Evolutionary conservation across 2,329 filamentous ascomycete species (phyloP).

Genomic region (Ophidiomyces ophidiicola): DNA sequence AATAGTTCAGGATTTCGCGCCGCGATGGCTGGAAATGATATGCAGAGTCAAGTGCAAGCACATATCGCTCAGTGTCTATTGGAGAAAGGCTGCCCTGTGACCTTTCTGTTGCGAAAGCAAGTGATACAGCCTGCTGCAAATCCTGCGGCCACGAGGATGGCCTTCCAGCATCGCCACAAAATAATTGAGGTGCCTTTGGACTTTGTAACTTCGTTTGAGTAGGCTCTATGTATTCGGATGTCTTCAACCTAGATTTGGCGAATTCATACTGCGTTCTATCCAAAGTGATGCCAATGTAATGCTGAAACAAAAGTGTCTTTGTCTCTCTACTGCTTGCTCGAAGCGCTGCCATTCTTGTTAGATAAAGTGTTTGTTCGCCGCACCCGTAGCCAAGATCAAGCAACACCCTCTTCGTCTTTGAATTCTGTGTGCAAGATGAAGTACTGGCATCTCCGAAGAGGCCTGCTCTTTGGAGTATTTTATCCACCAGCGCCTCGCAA

Average conservation of each 20-base stretch:
- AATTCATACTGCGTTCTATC: slow-evolving; percentile 36
- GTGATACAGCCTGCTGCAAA: slow-evolving; percentile 5
- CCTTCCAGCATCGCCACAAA: slow-evolving; percentile 40
- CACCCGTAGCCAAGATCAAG: slow-evolving; percentile 49
- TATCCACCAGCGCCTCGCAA: slow-evolving; percentile 38
- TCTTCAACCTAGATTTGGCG: slow-evolving; percentile 16
- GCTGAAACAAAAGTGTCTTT: slow-evolving; percentile 26
- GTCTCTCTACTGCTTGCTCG: background rate
- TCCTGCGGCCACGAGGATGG: slow-evolving; percentile 24
- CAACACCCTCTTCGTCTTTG: slow-evolving; percentile 14
- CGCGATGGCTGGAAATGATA: slow-evolving; percentile 48
- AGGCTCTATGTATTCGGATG: background rate
- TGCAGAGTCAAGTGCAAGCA: slow-evolving; percentile 45
- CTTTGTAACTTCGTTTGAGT: background rate
- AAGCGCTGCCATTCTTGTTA: slow-evolving; percentile 22
- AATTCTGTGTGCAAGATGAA: background rate
- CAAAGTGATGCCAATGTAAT: slow-evolving; percentile 45
- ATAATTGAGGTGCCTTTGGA: slow-evolving; percentile 24
- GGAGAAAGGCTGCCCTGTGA: background rate
- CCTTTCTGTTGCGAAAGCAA: background rate
- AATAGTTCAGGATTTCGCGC: slow-evolving; percentile 35
- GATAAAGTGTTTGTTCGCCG: slow-evolving; percentile 44
- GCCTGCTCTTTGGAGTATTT: slow-evolving; percentile 37
- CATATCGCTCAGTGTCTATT: slow-evolving; percentile 13
- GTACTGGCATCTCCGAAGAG: slow-evolving; percentile 20